phyloP scores from a whole-genome alignment of 345 rosid genomes.

The Citrus unshiu region DNA sequence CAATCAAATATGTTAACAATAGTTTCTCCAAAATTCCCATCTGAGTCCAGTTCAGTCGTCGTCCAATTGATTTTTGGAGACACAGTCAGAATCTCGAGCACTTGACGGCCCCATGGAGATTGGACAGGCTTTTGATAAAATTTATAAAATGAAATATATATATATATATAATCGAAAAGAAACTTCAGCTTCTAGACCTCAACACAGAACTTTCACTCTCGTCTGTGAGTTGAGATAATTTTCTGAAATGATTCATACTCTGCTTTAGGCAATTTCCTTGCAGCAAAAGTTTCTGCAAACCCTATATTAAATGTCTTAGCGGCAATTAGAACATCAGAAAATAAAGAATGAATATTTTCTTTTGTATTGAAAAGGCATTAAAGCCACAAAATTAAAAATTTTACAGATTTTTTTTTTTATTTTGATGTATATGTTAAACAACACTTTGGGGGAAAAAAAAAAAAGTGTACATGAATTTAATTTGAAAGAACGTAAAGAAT shows the following conservation, averaged over 20 bases:
- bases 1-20: not conserved
- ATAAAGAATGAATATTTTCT: not conserved
- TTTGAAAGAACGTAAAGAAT: conserved; percentile 40
- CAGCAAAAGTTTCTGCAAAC: not conserved
- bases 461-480: conserved; percentile 4
- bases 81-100: not conserved
- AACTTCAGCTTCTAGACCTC: not conserved
- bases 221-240: not conserved
- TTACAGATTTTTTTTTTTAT: conserved; percentile 14
- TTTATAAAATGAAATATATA: no score
- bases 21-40: not conserved
- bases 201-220: not conserved
- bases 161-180: not conserved
- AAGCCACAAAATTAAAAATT: conserved; percentile 19
- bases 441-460: not conserved
- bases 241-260: not conserved
- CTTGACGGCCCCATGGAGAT: no score
- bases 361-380: conserved; percentile 16
- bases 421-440: conserved; percentile 7
- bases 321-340: no score
- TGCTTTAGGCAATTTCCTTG: not conserved
- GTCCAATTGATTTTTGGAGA: no score
- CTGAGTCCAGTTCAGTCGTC: not conserved
- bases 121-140: no score
- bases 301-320: not conserved